Evolutionary conservation across 2,329 filamentous ascomycete genomes (phyloP).

Genomic region (Aspergillus luchuensis): DNA sequence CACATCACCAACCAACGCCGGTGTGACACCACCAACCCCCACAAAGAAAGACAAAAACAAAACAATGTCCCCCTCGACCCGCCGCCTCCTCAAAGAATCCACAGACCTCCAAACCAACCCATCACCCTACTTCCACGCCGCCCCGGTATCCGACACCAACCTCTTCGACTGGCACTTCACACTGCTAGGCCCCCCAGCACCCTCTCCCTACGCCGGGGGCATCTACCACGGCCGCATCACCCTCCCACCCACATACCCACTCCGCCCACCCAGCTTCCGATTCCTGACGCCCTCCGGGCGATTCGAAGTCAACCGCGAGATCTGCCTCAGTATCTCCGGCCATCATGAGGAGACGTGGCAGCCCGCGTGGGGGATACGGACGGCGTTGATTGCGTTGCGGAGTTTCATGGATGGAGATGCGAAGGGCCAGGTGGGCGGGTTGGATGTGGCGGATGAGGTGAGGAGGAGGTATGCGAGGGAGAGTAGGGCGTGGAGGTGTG

Average conservation of each 20-base stretch:
- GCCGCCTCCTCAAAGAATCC: conserved; percentile 72
- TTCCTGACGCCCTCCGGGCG: conserved; percentile 89
- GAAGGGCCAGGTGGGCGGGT: conserved; percentile 83
- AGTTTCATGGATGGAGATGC: conserved; percentile 93
- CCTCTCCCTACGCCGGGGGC: conserved; percentile 74
- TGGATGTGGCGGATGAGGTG: conserved; percentile 72
- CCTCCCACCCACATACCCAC: conserved; percentile 83
- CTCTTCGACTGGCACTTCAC: conserved; percentile 99
- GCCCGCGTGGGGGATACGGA: conserved; percentile 94
- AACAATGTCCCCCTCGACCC: conserved; percentile 39
- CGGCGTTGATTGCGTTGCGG: conserved; percentile 75
- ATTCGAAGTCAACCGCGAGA: conserved; percentile 96
- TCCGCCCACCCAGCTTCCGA: conserved; percentile 91
- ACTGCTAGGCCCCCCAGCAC: conserved; percentile 78
- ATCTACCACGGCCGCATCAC: conserved; percentile 96
- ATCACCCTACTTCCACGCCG: conserved; percentile 80
- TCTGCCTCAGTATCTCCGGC: conserved; percentile 89
- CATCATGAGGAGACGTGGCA: conserved; percentile 99
- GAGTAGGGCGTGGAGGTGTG: conserved; percentile 68
- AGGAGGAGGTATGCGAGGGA: conserved; percentile 69
- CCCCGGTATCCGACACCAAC: conserved; percentile 77
- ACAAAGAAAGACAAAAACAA: background rate
- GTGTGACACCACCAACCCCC: background rate
- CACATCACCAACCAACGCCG: background rate
- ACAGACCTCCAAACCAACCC: conserved; percentile 78